Base-by-base conservation (phyloP, 75 land plant species). In the Selaginella moellendorffii region DNA sequence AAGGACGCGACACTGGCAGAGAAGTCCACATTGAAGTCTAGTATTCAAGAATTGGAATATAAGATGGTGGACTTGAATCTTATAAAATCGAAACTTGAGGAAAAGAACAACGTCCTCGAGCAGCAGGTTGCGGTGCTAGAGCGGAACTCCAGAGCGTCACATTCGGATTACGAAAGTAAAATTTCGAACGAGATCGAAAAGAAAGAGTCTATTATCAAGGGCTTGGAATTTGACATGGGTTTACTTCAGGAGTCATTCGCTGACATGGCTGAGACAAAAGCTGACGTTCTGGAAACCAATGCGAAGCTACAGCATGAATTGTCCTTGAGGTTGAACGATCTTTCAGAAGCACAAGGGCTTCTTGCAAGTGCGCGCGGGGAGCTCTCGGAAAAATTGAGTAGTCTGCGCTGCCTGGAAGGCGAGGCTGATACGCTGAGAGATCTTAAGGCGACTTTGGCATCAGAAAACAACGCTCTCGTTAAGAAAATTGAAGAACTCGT, bases 381-480 rank as follows among this genome's bases (percentile, higher is more conserved):
- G 14, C 46, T 36, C 14, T 5, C 5, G 46, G 46, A 36, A 36
- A 5, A 5, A 5, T 36, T 14, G 14, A 36, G 14, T 14, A 36
- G 46, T 36, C 5, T 36, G 14, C 46, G 46, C 46, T 36, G n/a
- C 46, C 5, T 36, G 46, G 46, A 36, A 36, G 46, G 14, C 46
- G 46, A 36, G 46, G 46, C 46, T 5, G 5, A 36, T 14, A 36
- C 46, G 14, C 14, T 36, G 46, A 5, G 14, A 14, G 46, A 36
- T 5, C 14, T 36, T 5, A 36, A 36, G 46, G 14, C 5, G 46
- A 5, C 46, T 14, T 36, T 36, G 46, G 46, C 5, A 36, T 52
- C 59, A 5, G 76, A 83, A 59, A 65, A 64, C 30, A 73, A 76
- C 5, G 24, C 17, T 20, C 58, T 86, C 54, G 77, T 74, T 63